Evolutionary conservation across 2,329 filamentous ascomycete genomes (phyloP).

Genomic region (Incumbomyces delicatus): DNA sequence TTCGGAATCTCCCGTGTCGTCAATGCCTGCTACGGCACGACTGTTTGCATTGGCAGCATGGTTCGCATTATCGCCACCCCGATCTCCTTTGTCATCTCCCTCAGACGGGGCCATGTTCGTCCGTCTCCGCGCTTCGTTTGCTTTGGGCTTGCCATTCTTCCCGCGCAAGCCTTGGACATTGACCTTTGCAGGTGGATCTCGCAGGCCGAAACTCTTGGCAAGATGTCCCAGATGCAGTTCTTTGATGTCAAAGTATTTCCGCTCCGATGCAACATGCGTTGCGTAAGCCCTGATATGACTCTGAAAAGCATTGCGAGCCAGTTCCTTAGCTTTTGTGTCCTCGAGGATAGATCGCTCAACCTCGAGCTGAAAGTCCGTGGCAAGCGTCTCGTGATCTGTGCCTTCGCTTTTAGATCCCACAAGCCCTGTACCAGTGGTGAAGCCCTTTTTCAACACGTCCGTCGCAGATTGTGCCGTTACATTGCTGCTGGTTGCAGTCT

Average conservation of each 20-base stretch:
- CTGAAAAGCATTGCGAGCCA: slow-evolving; percentile 76
- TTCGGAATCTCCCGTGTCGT: slow-evolving; percentile 28
- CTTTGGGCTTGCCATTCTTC: slow-evolving; percentile 39
- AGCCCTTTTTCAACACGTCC: slow-evolving; percentile 58
- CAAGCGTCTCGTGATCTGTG: slow-evolving; percentile 51
- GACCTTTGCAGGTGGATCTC: slow-evolving; percentile 81
- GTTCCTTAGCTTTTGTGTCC: slow-evolving; percentile 61
- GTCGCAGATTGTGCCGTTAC: slow-evolving; percentile 53
- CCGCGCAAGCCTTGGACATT: slow-evolving; percentile 39
- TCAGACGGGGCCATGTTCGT: slow-evolving; percentile 12
- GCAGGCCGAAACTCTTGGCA: slow-evolving; percentile 83
- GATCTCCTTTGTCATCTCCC: slow-evolving; percentile 24
- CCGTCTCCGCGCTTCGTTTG: slow-evolving; percentile 26
- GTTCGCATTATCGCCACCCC: slow-evolving; percentile 21
- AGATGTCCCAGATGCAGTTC: slow-evolving; percentile 84
- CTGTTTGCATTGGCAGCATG: slow-evolving; percentile 6
- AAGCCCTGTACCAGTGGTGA: slow-evolving; percentile 36
- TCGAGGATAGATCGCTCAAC: slow-evolving; percentile 57
- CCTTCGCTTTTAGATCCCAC: slow-evolving; percentile 12
- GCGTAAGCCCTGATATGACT: slow-evolving; percentile 91
- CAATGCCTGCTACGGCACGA: slow-evolving; percentile 10
- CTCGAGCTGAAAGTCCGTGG: slow-evolving; percentile 58
- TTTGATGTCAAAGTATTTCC: slow-evolving; percentile 82
- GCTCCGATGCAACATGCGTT: slow-evolving; percentile 79
- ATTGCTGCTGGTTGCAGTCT: slow-evolving; percentile 47